These are phyloP conservation scores for Piromyces finnis DNA, from an alignment of 192 early-diverging fungal species.

Conservation along the genomic window DNA sequence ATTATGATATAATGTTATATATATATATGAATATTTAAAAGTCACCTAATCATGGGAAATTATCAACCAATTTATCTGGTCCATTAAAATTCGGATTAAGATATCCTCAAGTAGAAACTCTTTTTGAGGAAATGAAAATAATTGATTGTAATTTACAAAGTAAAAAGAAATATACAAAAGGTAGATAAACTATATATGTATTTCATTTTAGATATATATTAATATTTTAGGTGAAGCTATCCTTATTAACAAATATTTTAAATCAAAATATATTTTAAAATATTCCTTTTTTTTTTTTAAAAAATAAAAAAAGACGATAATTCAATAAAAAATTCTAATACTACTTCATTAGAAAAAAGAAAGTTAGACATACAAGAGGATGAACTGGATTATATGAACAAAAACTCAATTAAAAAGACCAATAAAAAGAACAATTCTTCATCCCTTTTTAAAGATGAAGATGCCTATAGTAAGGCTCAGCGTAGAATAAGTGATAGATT, in stretches of 20 bases:
- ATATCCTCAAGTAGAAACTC: neutral
- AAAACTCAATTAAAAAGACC: neutral
- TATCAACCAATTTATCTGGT: neutral
- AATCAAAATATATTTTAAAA: too few relatives aligned
- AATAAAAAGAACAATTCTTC: neutral
- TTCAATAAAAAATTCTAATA: too few relatives aligned
- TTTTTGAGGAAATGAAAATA: neutral
- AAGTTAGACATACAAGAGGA: too few relatives aligned
- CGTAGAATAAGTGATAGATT: neutral
- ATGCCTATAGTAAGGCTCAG: neutral
- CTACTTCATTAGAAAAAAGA: too few relatives aligned
- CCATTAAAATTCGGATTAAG: neutral
- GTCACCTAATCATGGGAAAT: neutral
- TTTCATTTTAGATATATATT: too few relatives aligned
- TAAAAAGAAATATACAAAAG: neutral
- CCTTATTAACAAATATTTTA: too few relatives aligned
- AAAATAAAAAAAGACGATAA: too few relatives aligned
- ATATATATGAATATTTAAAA: neutral
- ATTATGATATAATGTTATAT: neutral
- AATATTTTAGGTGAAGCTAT: too few relatives aligned
- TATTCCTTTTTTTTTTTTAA: too few relatives aligned
- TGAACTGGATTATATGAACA: too few relatives aligned
- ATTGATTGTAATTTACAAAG: neutral
- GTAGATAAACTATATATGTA: too few relatives aligned
- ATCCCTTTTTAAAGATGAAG: neutral